Percentiles rank a stretch among this genome's conserved stretches.
Evolutionary conservation across 257 asterid species (phyloP).

Genomic region (Nicotiana benthamiana): DNA sequence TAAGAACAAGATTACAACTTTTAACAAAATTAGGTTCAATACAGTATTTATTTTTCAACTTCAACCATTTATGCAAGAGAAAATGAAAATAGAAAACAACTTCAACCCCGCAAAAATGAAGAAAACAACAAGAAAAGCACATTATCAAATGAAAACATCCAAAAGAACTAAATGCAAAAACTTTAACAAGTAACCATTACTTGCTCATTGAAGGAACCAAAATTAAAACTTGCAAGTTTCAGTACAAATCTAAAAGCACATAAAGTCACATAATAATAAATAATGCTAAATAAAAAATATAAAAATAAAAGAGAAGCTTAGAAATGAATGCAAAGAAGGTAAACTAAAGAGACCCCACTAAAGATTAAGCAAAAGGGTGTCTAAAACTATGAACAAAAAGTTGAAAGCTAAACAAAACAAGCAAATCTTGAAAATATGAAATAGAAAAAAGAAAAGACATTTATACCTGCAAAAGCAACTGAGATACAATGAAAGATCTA

Average conservation of each 20-base stretch:
- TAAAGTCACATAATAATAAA: background rate
- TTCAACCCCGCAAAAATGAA: background rate
- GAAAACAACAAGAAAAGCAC: background rate
- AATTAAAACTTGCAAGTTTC: background rate
- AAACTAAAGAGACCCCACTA: background rate
- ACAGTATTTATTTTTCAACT: background rate
- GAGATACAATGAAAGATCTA: conserved; percentile 42
- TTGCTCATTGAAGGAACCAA: background rate
- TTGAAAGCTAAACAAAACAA: background rate
- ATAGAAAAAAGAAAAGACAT: conserved; percentile 1
- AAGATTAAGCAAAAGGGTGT: background rate
- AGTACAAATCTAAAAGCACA: conserved; percentile 2
- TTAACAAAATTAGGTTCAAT: background rate
- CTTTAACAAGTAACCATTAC: background rate
- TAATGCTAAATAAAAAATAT: background rate
- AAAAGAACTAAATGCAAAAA: background rate
- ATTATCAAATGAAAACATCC: background rate
- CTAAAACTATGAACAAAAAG: background rate
- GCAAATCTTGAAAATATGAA: background rate
- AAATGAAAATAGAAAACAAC: background rate
- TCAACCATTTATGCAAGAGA: background rate
- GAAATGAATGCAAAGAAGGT: background rate
- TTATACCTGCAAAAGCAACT: conserved; percentile 7
- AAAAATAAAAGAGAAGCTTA: background rate
- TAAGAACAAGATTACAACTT: background rate